Evolutionary conservation across 441 rosid genomes (phyloP).

Genomic region (Pelargonium australe): DNA sequence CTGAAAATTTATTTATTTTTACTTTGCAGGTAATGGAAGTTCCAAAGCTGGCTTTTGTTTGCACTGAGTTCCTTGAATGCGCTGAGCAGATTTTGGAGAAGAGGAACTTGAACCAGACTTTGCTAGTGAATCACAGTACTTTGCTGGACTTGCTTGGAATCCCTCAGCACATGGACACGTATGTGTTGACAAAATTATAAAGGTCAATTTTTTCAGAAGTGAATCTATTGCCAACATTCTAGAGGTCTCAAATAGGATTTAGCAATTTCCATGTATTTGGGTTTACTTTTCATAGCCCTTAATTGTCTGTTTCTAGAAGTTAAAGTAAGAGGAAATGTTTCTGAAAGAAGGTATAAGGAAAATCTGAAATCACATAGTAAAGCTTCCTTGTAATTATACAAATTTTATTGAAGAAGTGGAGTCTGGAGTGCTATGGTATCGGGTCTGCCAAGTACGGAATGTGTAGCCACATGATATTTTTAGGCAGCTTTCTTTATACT

Average conservation of each 20-base stretch:
- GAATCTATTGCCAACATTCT: background rate
- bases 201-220: slow-evolving; percentile 4
- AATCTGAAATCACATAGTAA: too few relatives aligned
- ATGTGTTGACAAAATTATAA: slow-evolving; percentile 25
- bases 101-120: slow-evolving; percentile 86
- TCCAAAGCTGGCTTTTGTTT: slow-evolving; percentile 75
- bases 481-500: background rate
- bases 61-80: slow-evolving; percentile 77
- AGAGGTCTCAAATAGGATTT: background rate
- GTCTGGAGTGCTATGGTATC: background rate
- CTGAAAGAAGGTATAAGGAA: background rate
- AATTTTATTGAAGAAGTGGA: background rate
- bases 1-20: slow-evolving; percentile 10
- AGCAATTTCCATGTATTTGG: background rate
- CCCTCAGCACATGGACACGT: slow-evolving; percentile 99
- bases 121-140: slow-evolving; percentile 79
- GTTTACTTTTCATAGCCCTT: slow-evolving; percentile 5
- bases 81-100: slow-evolving; percentile 83
- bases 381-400: too few relatives aligned
- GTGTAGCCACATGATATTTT: background rate
- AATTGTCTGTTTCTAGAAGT: background rate
- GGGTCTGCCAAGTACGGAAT: background rate
- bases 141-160: slow-evolving; percentile 96
- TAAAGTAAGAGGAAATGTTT: background rate
- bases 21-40: slow-evolving; percentile 62